A percentile compares a stretch with the other conserved stretches of the same genome.
Evolutionary conservation across 2,329 filamentous ascomycete genomes (phyloP).

Genomic region (Emericellopsis cladophorae): DNA sequence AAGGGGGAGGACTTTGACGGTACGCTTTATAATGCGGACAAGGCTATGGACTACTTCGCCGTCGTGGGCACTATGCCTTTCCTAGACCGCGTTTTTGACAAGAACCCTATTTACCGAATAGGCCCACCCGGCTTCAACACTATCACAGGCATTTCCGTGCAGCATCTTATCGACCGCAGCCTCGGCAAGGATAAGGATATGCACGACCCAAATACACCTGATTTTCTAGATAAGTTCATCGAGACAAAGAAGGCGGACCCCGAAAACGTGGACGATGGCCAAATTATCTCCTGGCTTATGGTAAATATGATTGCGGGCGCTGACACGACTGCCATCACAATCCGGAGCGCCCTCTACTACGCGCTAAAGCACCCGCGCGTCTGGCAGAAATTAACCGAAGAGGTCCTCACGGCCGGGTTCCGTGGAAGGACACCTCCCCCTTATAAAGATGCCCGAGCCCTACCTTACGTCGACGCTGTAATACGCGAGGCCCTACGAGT

Average conservation of each 20-base stretch:
- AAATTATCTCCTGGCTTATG: constrained; percentile 21
- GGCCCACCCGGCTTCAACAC: constrained; percentile 18
- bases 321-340: constrained; percentile 11
- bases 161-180: constrained; percentile 14
- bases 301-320: constrained; percentile 15
- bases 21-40: constrained; percentile 17
- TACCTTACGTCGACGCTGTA: constrained; percentile 39
- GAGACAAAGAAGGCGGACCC: constrained; percentile 19
- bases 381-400: constrained; percentile 7
- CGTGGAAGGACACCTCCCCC: neutral
- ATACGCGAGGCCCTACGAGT: constrained; percentile 41
- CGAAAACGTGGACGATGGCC: constrained; percentile 18
- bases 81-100: constrained; percentile 21
- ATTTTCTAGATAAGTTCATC: constrained; percentile 27
- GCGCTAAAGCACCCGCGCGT: constrained; percentile 7
- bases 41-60: constrained; percentile 19
- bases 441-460: constrained; percentile 3
- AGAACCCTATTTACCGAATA: constrained; percentile 21
- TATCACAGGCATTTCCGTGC: constrained; percentile 13
- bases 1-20: constrained; percentile 21
- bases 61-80: constrained; percentile 15
- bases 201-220: constrained; percentile 12
- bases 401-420: constrained; percentile 5
- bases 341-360: constrained; percentile 11
- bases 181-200: constrained; percentile 13